Base-by-base conservation (phyloP, 163 green algal genomes). In the Chlamydomonas reinhardtii region DNA sequence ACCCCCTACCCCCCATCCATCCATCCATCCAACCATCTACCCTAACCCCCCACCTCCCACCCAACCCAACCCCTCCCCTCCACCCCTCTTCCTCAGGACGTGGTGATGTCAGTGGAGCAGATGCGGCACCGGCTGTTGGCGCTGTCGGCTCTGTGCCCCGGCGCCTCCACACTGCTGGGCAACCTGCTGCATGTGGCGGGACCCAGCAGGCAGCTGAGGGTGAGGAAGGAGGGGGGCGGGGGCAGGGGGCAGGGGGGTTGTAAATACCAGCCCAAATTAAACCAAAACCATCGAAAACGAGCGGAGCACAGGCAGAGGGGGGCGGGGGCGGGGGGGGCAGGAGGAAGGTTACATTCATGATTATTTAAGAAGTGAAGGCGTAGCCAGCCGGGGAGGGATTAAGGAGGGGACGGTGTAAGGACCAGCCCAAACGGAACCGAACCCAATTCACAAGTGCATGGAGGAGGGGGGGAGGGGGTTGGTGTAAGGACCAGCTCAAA, bases 101-200 rank as follows among this genome's bases (percentile, higher is more conserved):
- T 96, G 32, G 83, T 96, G 14, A 93, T 95, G 22, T 92, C 76
- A 74, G 83, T 96, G 52, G 95, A 98, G 89, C 91, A 95, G 85
- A 97, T 93, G 31, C 90, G 95, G 25, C 90, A 96, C 85, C 92
- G 94, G 34, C 90, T 98, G 76, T 90, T 97, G 43, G 94, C 95
- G 0, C 91, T 98, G 4, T 92, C 82, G 71, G 93, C 90, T 65
- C 88, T 97, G 65, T 96, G 92, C 83, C 96, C 96, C 0, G 96
- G 96, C 2, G 95, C 96, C 27, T 95, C 91, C 59, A 96, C 95
- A 27, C 93, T 98, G 32, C 93, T 98, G 11, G 93, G 92, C 39
- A 98, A 98, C 82, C 90, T 98, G 65, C 83, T 98, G 64, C 90
- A 91, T 59, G 81, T 74, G 3, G 68, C 87, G 6, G 32, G 31